These are phyloP conservation scores for Quercus parvula DNA, from an alignment of 306 rosid species.

Conservation along the genomic window DNA sequence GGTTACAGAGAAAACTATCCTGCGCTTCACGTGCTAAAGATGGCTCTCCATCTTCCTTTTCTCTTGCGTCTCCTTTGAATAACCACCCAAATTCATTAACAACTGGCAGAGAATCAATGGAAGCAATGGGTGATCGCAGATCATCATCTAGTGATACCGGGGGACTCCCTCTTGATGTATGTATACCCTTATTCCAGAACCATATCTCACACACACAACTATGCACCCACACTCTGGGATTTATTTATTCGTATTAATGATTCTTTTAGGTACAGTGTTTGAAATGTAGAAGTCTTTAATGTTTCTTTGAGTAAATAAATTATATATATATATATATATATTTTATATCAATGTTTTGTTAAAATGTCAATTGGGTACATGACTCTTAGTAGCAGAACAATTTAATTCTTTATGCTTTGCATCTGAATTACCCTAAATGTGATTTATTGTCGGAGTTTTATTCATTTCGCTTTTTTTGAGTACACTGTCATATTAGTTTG, in stretches of 20 bases:
- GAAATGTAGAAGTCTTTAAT: neutral
- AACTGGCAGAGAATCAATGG: constrained; percentile 41
- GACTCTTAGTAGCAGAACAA: neutral
- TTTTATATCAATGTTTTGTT: neutral
- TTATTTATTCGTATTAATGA: constrained; percentile 1
- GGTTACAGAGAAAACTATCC: constrained; percentile 77
- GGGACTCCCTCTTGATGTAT: constrained; percentile 76
- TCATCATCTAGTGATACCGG: constrained; percentile 54
- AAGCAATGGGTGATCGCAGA: constrained; percentile 36
- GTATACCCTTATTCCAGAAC: constrained; percentile 22
- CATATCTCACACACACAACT: neutral
- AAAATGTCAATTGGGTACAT: neutral
- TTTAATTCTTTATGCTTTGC: neutral
- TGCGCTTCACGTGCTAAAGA: constrained; percentile 48
- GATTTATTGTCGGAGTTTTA: neutral
- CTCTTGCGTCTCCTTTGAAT: constrained; percentile 58
- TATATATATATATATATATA: neutral
- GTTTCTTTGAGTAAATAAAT: neutral
- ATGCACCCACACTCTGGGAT: constrained; percentile 15
- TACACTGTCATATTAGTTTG: constrained; percentile 13
- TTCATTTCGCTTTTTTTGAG: constrained; percentile 2
- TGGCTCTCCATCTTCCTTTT: constrained; percentile 76
- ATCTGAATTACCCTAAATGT: neutral
- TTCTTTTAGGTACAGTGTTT: neutral
- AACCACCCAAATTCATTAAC: constrained; percentile 42